A percentile compares a stretch with the other conserved stretches of the same genome.
Evolutionary conservation across 192 early-diverging fungal species (phyloP).

Genomic region (Radiomyces spectabilis): DNA sequence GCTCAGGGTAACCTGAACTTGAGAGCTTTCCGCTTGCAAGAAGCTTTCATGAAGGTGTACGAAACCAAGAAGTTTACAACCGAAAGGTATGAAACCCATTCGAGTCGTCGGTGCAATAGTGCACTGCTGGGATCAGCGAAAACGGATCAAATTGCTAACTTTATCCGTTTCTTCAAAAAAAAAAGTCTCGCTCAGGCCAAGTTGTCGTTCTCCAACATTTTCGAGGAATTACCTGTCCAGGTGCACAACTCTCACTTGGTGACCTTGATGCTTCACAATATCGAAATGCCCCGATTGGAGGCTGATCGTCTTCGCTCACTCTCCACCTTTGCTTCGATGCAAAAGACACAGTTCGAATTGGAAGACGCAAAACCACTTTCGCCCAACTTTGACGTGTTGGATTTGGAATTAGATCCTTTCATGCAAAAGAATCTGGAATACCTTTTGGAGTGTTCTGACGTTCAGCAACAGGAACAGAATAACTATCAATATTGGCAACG

Average conservation of each 20-base stretch:
- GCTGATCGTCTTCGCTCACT: constrained; percentile 53
- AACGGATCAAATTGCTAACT: no score
- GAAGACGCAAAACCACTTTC: constrained; percentile 35
- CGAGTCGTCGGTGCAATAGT: no score
- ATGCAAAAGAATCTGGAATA: constrained; percentile 83
- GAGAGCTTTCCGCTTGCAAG: constrained; percentile 81
- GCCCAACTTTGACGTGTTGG: constrained; percentile 64
- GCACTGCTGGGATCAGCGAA: no score
- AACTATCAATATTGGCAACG: constrained; percentile 96
- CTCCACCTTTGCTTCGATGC: constrained; percentile 39
- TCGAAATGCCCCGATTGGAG: constrained; percentile 49
- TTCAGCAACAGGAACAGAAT: constrained; percentile 84
- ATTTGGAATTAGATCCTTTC: constrained; percentile 76
- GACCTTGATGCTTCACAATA: constrained; percentile 66
- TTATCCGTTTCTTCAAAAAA: no score
- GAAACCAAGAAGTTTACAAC: constrained; percentile 79
- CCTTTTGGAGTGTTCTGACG: constrained; percentile 79
- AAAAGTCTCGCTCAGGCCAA: constrained; percentile 59
- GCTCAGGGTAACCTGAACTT: constrained; percentile 81
- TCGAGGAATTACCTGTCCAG: constrained; percentile 85
- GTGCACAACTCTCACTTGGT: constrained; percentile 81
- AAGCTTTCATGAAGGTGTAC: constrained; percentile 79
- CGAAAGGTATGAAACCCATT: constrained; percentile 54
- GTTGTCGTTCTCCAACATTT: constrained; percentile 77
- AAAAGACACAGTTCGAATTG: constrained; percentile 22